Base-by-base conservation (phyloP, 306 rosid species). In the Prunus davidiana region DNA sequence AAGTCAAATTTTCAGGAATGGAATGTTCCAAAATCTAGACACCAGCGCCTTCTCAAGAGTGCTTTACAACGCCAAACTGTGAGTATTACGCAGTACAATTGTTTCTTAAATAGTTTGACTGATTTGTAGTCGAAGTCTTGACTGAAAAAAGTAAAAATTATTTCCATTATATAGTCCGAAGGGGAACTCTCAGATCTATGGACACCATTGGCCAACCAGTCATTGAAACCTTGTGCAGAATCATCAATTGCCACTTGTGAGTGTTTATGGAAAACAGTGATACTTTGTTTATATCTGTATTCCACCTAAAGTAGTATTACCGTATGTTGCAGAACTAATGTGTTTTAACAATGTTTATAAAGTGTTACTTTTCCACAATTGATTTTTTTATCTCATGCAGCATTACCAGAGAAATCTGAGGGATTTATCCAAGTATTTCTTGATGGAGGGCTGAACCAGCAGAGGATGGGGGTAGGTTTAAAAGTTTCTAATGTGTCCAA, bases 381-480 rank as follows among this genome's bases (percentile, higher is more conserved):
- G 52, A 58, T 25, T 50, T 55, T 77, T 20, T 78, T 76, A 73
- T 81, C 81, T 51, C 46, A 69, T 74, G 82, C 89, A 96, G 99
- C 91, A 73, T 76, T 92, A 76, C 93, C 96, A 4, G 92, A 85
- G 80, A 82, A 87, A 54, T 88, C 98, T 7, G 86, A 90, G 79
- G 99, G 98, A 74, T 92, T 85, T 78, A 81, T 96, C 76, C 98
- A 96, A 69, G 93, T 92, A 51, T 96, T 96, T 88, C 98, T 96
- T 55, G 98, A 96, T 85, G 99, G 99, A 67, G 99, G 99, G 30
- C 77, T 96, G 86, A 96, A 96, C 90, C 99, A 96, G 85, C 99
- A 96, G 84, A 91, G 98, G 77, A 96, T 96, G 99, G 99, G 99
- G 97, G 99, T 92, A 79, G 71, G 97, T 76, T 79, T 73, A 64